phyloP scores from a whole-genome alignment of 805 yeast genomes.

The Lipomyces chichibuensis region DNA sequence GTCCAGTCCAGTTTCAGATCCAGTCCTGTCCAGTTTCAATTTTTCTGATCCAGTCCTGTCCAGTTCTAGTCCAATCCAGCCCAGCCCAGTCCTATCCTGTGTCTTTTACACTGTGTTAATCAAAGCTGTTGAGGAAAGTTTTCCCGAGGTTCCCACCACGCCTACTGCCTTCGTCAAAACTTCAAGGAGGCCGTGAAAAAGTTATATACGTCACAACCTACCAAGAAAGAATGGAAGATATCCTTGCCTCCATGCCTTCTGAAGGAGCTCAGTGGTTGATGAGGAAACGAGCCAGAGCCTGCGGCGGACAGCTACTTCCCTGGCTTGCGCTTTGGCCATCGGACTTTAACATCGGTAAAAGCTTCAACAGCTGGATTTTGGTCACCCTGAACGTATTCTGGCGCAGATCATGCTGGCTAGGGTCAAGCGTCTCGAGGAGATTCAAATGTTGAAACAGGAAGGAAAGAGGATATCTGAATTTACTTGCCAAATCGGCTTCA shows the following conservation, averaged over 20 bases:
- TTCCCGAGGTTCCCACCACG: too few species aligned
- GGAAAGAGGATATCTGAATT: not conserved
- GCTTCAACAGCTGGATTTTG: not conserved
- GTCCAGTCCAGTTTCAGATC: too few species aligned
- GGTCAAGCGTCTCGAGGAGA: not conserved
- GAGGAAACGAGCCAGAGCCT: not conserved
- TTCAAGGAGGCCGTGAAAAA: too few species aligned
- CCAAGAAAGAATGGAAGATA: not conserved
- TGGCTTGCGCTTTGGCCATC: not conserved
- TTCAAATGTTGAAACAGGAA: not conserved
- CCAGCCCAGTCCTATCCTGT: too few species aligned
- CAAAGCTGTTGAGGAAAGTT: too few species aligned
- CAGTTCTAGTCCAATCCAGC: too few species aligned
- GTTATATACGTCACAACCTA: too few species aligned
- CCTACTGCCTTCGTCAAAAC: too few species aligned
- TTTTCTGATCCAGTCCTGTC: too few species aligned
- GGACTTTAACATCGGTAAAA: not conserved
- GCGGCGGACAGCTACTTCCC: not conserved
- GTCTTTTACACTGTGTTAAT: too few species aligned
- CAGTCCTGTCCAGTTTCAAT: too few species aligned
- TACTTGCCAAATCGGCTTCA: not conserved
- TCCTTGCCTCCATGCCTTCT: not conserved
- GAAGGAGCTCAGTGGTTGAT: slow-evolving; percentile 3
- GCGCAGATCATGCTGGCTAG: too few species aligned
- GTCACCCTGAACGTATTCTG: not conserved